Base-by-base conservation (phyloP, 345 rosid genomes). In the Populus nigra region DNA sequence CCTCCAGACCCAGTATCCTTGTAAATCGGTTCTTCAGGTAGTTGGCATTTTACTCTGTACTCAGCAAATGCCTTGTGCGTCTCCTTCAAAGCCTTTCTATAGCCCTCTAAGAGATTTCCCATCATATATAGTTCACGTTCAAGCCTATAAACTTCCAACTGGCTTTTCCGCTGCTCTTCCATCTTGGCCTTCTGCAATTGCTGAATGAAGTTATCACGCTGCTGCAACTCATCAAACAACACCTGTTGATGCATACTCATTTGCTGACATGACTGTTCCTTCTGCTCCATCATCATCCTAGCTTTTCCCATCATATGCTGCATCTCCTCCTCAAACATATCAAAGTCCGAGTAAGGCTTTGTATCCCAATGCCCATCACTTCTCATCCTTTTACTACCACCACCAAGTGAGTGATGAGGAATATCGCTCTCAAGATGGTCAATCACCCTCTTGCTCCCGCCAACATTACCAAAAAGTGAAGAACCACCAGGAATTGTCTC, bases 1-100 rank as follows among this genome's bases (percentile, higher is more conserved):
- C 98, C 98, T 17, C 93, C 91, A 31, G 92, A 85, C 15, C 97
- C 96, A 71, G 88, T 79, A 87, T 93, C 96, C 86, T 84, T 83
- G 85, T 93, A 93, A 68, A 92, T 86, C 5, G 94, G 90, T 59
- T 87, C 90, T 74, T 87, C 92, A 61, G 85, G 88, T 74, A 79
- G 77, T 4, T 84, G 88, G 79, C 78, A 87, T 53, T 80, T 86
- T 23, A 88, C 87, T 77, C 93, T 87, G 68, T 93, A 93, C 57
- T 93, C 92, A 23, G 88, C 79, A 78, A 89, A 92, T 74, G 90
- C 85, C 80, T 83, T 83, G 50, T 84, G 85, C 2, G 87, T 89
- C 76, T 85, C 93, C 84, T 88, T 96, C 87, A 92, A 82, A 61
- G 90, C 91, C 90, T 84, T 93, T 79, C 89, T 91, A 66, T 96